These are phyloP conservation scores for Adansonia grandidieri DNA, from an alignment of 441 rosid genomes.

Conservation along the genomic window DNA sequence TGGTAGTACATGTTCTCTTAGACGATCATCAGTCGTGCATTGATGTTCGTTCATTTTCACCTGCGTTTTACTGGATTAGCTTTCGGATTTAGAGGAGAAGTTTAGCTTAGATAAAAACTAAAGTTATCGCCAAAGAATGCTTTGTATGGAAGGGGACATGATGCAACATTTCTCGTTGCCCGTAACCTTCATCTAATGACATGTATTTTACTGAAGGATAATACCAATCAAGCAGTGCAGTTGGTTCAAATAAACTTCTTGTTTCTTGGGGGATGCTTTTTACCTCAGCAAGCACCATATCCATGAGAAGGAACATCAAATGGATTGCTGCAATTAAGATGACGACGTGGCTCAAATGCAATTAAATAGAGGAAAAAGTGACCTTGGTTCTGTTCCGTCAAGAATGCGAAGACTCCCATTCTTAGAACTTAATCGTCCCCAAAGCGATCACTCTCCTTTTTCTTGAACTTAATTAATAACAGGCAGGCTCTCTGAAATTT, in stretches of 20 bases:
- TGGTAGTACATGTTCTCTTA: conserved; percentile 14
- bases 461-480: too few species aligned
- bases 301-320: too few species aligned
- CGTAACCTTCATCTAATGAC: conserved; percentile 19
- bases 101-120: conserved; percentile 24
- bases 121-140: conserved; percentile 19
- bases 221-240: neutral
- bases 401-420: too few species aligned
- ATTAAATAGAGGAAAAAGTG: too few species aligned
- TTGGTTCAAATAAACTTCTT: neutral
- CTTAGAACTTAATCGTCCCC: too few species aligned
- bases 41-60: conserved; percentile 22
- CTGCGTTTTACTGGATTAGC: conserved; percentile 28
- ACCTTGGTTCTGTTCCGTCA: too few species aligned
- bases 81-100: conserved; percentile 25
- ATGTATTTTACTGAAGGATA: conserved; percentile 5
- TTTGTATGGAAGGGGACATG: conserved; percentile 28
- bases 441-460: too few species aligned
- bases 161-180: conserved; percentile 24
- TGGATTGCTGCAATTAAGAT: too few species aligned
- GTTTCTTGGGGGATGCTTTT: neutral
- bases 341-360: too few species aligned
- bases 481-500: too few species aligned
- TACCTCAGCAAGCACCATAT: neutral
- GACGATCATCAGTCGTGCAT: conserved; percentile 26